Evolutionary conservation across 2,329 filamentous ascomycete species (phyloP), one percentile per base, ranked within the genome.

Genomic region (Magnaporthiopsis rhizophila): DNA sequence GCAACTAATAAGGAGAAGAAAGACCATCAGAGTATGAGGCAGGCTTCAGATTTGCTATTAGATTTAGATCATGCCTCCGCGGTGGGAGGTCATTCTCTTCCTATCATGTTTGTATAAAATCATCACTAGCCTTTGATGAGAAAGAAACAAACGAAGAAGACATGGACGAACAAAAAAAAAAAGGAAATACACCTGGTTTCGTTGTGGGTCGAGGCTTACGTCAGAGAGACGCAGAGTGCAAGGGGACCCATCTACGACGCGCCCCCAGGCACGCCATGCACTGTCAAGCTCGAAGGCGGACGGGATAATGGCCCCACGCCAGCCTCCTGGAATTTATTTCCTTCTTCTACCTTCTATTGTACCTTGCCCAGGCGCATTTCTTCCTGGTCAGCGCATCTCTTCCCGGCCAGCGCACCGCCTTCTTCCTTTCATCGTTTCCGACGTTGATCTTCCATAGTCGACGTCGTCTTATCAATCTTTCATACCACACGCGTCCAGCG

Each of bases 21-120:
- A 21, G 45, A 11, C 18, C 9, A 18, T 13, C 45, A 53, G 13
- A 18, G 36, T 13, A 26, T 26, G 13, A 45, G 63, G 53, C 21
- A 59, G 62, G 65, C 65, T 64, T 65, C 65, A 65, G 65, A 64
- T 65, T 59, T 65, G 64, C 72, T 83, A 85, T 87, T 84, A 86
- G 85, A 86, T 83, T 86, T 81, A 86, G 81, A 87, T 87, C 85
- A 87, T 81, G 77, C 79, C 80, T 77, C 77, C 79, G 76, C 68
- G 69, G 66, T 63, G 76, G 75, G 81, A 80, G 78, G 83, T 87
- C 83, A 86, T 79, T 82, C 84, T 87, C 85, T 87, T 87, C 85
- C 85, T 87, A 87, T 87, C 82, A 85, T 85, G 75, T 75, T 72
- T 77, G 80, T 74, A 72, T 74, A 74, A 76, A 81, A 84, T 87